These are phyloP conservation scores for Hyaloperonospora brassicae DNA, from an alignment of 352 stramenopile species.

Conservation along the genomic window DNA sequence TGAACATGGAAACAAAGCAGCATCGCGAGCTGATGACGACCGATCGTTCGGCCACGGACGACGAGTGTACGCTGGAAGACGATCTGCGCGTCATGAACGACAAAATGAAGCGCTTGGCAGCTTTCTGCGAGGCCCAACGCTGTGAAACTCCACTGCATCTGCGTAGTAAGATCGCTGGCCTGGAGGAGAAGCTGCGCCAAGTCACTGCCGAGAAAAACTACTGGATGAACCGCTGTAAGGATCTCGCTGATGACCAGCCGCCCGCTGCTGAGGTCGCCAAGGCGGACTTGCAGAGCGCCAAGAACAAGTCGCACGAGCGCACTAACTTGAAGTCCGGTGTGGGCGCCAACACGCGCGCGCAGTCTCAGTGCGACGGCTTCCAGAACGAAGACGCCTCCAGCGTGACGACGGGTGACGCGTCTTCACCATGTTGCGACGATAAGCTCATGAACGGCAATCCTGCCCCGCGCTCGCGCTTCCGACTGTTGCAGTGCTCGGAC, in stretches of 20 bases:
- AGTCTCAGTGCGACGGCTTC: slow-evolving; percentile 56
- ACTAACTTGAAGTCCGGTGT: slow-evolving; percentile 83
- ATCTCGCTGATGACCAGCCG: slow-evolving; percentile 44
- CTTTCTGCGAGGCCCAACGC: slow-evolving; percentile 64
- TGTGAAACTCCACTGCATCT: slow-evolving; percentile 57
- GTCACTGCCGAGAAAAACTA: slow-evolving; percentile 84
- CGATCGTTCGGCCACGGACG: slow-evolving; percentile 30
- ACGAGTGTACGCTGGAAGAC: slow-evolving; percentile 54
- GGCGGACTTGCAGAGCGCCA: slow-evolving; percentile 38
- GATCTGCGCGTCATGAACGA: slow-evolving; percentile 72
- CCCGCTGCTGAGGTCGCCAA: slow-evolving; percentile 23
- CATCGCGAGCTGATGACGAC: slow-evolving; percentile 10
- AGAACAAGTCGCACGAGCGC: slow-evolving; percentile 47
- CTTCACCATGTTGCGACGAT: slow-evolving; percentile 39
- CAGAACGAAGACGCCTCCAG: slow-evolving; percentile 59
- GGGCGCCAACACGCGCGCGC: slow-evolving; percentile 69
- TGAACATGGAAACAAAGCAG: slow-evolving; percentile 11
- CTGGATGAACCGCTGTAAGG: slow-evolving; percentile 83
- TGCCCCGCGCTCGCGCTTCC: slow-evolving; percentile 55
- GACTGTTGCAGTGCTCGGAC: slow-evolving; percentile 78
- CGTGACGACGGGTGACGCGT: slow-evolving; percentile 37
- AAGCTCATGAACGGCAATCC: slow-evolving; percentile 22
- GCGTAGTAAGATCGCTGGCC: slow-evolving; percentile 69
- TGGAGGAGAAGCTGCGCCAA: slow-evolving; percentile 69
- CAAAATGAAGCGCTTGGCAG: slow-evolving; percentile 75